Conservation (phyloP, 2,329 filamentous ascomycete species). For the Fonsecaea pedrosoi region DNA sequence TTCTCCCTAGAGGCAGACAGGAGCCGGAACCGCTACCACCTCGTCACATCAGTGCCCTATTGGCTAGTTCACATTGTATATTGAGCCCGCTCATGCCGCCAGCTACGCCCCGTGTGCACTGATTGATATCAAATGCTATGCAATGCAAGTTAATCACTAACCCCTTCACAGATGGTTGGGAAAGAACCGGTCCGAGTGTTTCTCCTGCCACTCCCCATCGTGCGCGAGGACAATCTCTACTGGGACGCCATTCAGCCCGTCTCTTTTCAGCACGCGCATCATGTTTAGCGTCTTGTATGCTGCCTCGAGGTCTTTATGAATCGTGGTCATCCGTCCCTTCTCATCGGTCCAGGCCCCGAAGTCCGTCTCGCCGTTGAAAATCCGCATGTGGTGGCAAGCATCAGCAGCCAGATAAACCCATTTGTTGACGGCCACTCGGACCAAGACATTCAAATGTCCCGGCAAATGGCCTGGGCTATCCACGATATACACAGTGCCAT, state of each 20-base stretch:
- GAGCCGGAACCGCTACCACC: neutral
- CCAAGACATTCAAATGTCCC: slow-evolving; percentile 42
- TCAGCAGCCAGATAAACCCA: slow-evolving; percentile 62
- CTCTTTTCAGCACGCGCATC: slow-evolving; percentile 41
- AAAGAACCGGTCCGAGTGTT: slow-evolving; percentile 26
- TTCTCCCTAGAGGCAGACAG: neutral
- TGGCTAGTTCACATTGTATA: neutral
- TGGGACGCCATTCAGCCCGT: slow-evolving; percentile 15
- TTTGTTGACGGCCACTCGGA: slow-evolving; percentile 42
- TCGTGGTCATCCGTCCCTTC: slow-evolving; percentile 53
- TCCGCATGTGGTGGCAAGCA: slow-evolving; percentile 60
- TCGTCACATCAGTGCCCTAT: neutral
- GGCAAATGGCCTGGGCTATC: slow-evolving; percentile 42
- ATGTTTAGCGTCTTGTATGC: slow-evolving; percentile 53
- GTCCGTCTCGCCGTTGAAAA: slow-evolving; percentile 59
- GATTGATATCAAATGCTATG: neutral
- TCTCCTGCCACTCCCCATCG: slow-evolving; percentile 30
- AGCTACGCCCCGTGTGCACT: neutral
- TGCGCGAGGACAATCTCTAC: slow-evolving; percentile 33
- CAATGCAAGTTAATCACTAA: neutral
- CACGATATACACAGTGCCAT: slow-evolving; percentile 41
- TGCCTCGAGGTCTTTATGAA: slow-evolving; percentile 56
- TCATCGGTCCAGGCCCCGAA: slow-evolving; percentile 59
- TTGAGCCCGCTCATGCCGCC: neutral
- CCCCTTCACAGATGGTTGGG: slow-evolving; percentile 14